These are phyloP conservation scores for Nepenthes gracilis DNA, from an alignment of 148 eudicot species.

Conservation along the genomic window DNA sequence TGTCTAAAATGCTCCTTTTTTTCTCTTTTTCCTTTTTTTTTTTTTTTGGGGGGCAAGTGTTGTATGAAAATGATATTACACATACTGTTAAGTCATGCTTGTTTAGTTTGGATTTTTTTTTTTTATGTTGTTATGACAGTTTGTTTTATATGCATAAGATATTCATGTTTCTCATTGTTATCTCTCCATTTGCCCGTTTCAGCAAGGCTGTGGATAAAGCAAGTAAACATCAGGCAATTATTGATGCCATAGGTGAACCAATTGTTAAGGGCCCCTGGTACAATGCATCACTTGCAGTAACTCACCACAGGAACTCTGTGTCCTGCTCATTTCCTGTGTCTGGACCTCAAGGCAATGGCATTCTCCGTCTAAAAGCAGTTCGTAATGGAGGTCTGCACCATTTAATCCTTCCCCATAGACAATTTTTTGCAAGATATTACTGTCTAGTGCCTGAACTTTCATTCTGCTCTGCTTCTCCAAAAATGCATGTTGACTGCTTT, in stretches of 20 bases:
- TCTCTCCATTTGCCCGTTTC: conserved; percentile 13
- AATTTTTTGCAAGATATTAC: not conserved
- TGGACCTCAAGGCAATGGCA: conserved; percentile 90
- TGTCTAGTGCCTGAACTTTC: too few species aligned
- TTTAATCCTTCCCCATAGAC: not conserved
- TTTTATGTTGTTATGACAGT: too few species aligned
- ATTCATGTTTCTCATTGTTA: not conserved
- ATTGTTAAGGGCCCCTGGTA: conserved; percentile 93
- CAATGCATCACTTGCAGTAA: conserved; percentile 80
- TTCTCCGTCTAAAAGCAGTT: conserved; percentile 74
- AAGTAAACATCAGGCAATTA: conserved; percentile 39
- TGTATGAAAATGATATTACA: too few species aligned
- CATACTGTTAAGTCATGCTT: too few species aligned
- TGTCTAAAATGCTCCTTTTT: too few species aligned
- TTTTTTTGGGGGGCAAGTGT: too few species aligned
- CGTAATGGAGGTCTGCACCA: conserved; percentile 52
- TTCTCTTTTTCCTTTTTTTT: too few species aligned
- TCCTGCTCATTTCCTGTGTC: conserved; percentile 88
- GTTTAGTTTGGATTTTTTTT: too few species aligned
- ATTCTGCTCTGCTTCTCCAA: too few species aligned
- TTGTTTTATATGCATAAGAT: too few species aligned
- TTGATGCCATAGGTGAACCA: conserved; percentile 74
- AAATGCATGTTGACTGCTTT: not conserved
- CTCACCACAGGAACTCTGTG: conserved; percentile 73
- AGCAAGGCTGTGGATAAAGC: conserved; percentile 96